Evolutionary conservation across 2,329 filamentous ascomycete genomes (phyloP).

Genomic region (Capronia americana): DNA sequence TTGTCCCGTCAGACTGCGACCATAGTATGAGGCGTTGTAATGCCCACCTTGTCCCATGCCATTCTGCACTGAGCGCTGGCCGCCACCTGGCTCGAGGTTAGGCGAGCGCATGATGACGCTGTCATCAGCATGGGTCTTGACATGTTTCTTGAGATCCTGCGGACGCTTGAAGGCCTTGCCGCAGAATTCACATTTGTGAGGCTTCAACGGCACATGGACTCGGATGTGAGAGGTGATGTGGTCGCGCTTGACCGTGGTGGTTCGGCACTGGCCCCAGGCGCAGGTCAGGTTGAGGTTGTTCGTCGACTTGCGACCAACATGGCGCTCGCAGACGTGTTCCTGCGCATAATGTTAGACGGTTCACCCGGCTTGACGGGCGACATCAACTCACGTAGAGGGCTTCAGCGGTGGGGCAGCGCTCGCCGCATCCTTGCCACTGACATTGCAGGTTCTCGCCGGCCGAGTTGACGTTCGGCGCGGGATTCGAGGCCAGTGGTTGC

Average conservation of each 20-base stretch:
- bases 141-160: constrained; percentile 98
- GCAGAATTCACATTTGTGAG: constrained; percentile 98
- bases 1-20: constrained; percentile 37
- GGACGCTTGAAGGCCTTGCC: constrained; percentile 99
- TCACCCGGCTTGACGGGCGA: constrained; percentile 25
- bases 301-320: constrained; percentile 98
- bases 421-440: constrained; percentile 68
- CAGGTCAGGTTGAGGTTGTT: constrained; percentile 98
- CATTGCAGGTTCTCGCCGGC: constrained; percentile 55
- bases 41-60: constrained; percentile 39
- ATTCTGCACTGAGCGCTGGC: constrained; percentile 46
- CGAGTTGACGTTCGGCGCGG: constrained; percentile 37
- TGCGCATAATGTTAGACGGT: constrained; percentile 49
- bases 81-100: constrained; percentile 57
- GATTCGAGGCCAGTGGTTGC: constrained; percentile 26
- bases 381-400: constrained; percentile 63
- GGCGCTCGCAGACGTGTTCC: constrained; percentile 98
- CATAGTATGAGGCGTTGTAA: constrained; percentile 40
- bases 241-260: constrained; percentile 96
- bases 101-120: constrained; percentile 74
- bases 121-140: constrained; percentile 98
- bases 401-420: constrained; percentile 64
- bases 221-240: constrained; percentile 99
- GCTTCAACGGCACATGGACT: constrained; percentile 97
- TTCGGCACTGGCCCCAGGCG: constrained; percentile 95